Conservation (phyloP, 1,139 yeast genomes). For the Taphrina populina region DNA sequence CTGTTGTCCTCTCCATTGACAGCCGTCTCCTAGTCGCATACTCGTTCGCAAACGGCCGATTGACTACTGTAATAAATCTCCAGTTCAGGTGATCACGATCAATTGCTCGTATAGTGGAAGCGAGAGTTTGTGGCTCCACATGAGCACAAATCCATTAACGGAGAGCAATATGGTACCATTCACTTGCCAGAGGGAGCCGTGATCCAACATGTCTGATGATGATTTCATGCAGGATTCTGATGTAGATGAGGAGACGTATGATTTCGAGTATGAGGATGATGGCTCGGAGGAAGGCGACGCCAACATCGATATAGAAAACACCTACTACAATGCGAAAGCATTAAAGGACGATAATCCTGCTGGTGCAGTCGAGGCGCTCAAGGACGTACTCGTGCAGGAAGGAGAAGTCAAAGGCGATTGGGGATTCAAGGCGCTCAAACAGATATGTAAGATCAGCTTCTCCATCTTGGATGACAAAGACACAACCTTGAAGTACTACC, state of each 20-base stretch:
- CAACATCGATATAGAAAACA: conserved; percentile 50
- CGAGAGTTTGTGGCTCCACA: no score
- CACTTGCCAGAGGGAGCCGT: no score
- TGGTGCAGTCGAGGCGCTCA: conserved; percentile 53
- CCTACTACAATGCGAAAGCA: conserved; percentile 63
- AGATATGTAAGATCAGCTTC: conserved; percentile 58
- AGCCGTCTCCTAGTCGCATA: no score
- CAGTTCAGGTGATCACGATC: no score
- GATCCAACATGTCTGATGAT: conserved; percentile 24
- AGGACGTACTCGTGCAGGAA: conserved; percentile 45
- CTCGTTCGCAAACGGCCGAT: no score
- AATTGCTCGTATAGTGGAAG: no score
- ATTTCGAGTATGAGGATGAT: conserved; percentile 66
- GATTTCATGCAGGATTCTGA: conserved; percentile 33
- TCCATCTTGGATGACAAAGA: conserved; percentile 44
- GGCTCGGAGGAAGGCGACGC: conserved; percentile 47
- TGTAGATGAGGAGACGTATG: conserved; percentile 47
- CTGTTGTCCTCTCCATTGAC: conserved; percentile 2
- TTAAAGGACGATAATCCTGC: conserved; percentile 60
- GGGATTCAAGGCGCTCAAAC: conserved; percentile 64
- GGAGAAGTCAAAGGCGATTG: conserved; percentile 42
- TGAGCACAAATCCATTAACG: no score
- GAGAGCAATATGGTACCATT: no score
- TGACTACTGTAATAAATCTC: no score
- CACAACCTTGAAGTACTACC: conserved; percentile 45